These are phyloP conservation scores for Aspergillus latus DNA, from an alignment of 2,329 filamentous ascomycete genomes.

Conservation along the genomic window DNA sequence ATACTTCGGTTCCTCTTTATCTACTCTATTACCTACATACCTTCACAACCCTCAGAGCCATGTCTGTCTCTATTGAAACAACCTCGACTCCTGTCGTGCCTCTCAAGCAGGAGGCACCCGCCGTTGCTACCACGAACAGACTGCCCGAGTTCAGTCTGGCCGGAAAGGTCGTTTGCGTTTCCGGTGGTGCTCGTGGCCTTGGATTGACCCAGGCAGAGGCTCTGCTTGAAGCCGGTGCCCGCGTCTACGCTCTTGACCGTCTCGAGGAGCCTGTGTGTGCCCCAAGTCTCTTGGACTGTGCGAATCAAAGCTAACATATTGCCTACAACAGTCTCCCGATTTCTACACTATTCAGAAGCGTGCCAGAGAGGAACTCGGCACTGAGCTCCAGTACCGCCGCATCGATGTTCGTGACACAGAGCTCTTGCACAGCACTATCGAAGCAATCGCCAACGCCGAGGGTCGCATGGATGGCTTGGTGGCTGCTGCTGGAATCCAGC, in stretches of 20 bases:
- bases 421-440: constrained; percentile 65
- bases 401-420: constrained; percentile 76
- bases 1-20: neutral
- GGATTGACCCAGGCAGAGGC: constrained; percentile 74
- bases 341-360: constrained; percentile 66
- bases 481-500: constrained; percentile 69
- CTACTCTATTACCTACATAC: neutral
- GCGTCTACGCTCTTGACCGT: constrained; percentile 47
- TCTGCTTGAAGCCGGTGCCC: constrained; percentile 72
- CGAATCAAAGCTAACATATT: neutral
- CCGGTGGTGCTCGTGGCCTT: constrained; percentile 69
- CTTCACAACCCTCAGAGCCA: constrained; percentile 12
- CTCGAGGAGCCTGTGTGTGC: constrained; percentile 39
- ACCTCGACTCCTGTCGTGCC: constrained; percentile 27
- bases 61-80: constrained; percentile 38
- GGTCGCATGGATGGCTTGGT: constrained; percentile 78
- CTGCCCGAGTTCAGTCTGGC: constrained; percentile 75
- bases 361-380: constrained; percentile 64
- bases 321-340: constrained; percentile 46
- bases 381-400: constrained; percentile 70
- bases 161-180: constrained; percentile 69
- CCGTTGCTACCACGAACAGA: constrained; percentile 30
- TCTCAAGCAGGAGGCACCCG: constrained; percentile 25
- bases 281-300: neutral
- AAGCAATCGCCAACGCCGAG: constrained; percentile 66